A percentile compares a stretch with the other conserved stretches of the same genome.
phyloP scores from a whole-genome alignment of 495 filamentous ascomycete genomes.

The Trichoderma erinaceum region DNA sequence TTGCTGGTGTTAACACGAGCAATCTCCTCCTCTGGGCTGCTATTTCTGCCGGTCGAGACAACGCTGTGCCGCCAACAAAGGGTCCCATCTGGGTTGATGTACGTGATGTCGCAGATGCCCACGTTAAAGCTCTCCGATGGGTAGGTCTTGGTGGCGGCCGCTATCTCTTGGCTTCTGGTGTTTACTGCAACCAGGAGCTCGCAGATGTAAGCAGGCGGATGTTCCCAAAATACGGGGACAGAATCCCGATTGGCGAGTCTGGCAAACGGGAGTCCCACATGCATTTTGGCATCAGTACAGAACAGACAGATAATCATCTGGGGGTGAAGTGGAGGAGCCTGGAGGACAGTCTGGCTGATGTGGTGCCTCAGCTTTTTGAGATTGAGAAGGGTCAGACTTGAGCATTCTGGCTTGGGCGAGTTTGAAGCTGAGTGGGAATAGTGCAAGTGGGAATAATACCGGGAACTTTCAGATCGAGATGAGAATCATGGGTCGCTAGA shows the following conservation, averaged over 20 bases:
- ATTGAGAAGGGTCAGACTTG: constrained; percentile 5
- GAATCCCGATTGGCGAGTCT: constrained; percentile 24
- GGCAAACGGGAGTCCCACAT: constrained; percentile 32
- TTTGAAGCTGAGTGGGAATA: neutral
- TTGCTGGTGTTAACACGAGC: constrained; percentile 37
- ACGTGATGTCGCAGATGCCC: constrained; percentile 41
- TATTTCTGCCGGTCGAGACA: constrained; percentile 28
- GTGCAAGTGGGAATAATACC: too few relatives aligned
- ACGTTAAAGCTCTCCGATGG: constrained; percentile 33
- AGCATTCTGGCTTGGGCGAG: neutral
- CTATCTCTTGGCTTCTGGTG: constrained; percentile 38
- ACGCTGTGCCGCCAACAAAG: constrained; percentile 26
- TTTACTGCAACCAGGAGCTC: constrained; percentile 38
- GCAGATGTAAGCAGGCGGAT: constrained; percentile 26
- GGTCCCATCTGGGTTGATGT: constrained; percentile 44
- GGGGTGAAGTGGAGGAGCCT: constrained; percentile 35
- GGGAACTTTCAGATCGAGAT: too few relatives aligned
- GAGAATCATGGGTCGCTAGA: too few relatives aligned
- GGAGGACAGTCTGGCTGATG: constrained; percentile 34
- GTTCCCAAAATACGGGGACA: constrained; percentile 23
- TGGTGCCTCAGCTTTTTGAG: constrained; percentile 14
- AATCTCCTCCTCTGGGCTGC: constrained; percentile 40
- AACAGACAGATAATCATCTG: constrained; percentile 29
- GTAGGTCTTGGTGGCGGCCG: constrained; percentile 37
- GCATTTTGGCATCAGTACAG: constrained; percentile 36